Base-by-base conservation (phyloP, 345 rosid genomes). In the Populus davidiana region DNA sequence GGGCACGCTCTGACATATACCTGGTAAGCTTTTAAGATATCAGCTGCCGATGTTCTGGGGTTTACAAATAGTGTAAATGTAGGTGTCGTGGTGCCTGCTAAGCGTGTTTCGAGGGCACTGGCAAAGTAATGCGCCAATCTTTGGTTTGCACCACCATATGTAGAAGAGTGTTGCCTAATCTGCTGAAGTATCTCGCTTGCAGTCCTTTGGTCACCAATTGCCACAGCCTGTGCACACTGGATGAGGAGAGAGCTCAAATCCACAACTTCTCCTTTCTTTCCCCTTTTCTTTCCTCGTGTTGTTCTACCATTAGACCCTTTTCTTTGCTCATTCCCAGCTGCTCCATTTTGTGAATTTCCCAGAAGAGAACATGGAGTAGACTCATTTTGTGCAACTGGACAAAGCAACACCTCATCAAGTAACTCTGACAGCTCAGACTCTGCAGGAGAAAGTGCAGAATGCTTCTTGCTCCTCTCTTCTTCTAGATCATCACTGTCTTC, bases 201-300 rank as follows among this genome's bases (percentile, higher is more conserved):
- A 74, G 54, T 69, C 17, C 67, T 73, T 4, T 35, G 67, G 18
- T 84, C 86, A 64, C 65, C 70, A 41, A 31, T 75, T 33, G 86
- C 84, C 29, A 78, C 78, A 7, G 86, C 78, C 75, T 89, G 90
- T 8, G 92, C 94, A 81, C 90, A 91, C 77, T 82, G 87, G 8
- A 85, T 79, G 76, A 89, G 68, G 17, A 88, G 88, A 77, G 83
- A 85, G 78, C 88, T 82, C 59, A 89, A 81, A 85, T 91, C 94
- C 27, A 87, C 88, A 29, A 85, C 72, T 77, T 82, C 85, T 74
- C 13, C 78, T 76, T 86, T 86, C 33, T 79, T 66, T 71, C 83
- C 81, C 35, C 71, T 71, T 75, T 83, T 88, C 87, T 82, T 89
- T 44, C 82, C 83, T 10, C 84, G 86, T 9, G 70, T 47, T 74